These are phyloP conservation scores for Blechomonas ayalai DNA, from an alignment of 208 protist genomes.

Conservation along the genomic window DNA sequence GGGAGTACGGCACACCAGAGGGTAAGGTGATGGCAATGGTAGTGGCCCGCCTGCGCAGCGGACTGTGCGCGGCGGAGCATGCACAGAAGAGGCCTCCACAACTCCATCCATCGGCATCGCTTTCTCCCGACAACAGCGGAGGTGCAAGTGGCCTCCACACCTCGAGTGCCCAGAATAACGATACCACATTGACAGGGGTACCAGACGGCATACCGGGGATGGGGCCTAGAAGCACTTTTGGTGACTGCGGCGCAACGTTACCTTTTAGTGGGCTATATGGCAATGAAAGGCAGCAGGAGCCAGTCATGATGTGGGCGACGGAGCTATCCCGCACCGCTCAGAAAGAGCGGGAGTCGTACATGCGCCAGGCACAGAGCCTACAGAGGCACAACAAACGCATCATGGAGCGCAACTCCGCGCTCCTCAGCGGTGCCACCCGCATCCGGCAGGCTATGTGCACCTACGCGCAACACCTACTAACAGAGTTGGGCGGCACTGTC, in stretches of 20 bases:
- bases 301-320: conserved; percentile 35
- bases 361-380: conserved; percentile 59
- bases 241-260: no score
- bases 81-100: conserved; percentile 1
- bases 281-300: conserved; percentile 9
- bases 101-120: no score
- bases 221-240: no score
- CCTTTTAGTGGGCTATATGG: neutral
- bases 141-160: neutral
- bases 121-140: no score
- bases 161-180: conserved; percentile 1
- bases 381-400: conserved; percentile 64
- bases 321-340: conserved; percentile 42
- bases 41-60: conserved; percentile 40
- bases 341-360: conserved; percentile 35
- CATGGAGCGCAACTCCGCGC: conserved; percentile 26
- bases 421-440: conserved; percentile 25
- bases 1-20: conserved; percentile 57
- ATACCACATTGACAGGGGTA: conserved; percentile 1
- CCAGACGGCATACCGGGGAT: no score
- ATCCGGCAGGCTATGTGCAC: conserved; percentile 37
- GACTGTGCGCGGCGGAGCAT: neutral
- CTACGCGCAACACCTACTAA: conserved; percentile 36
- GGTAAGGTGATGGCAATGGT: conserved; percentile 57
- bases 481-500: conserved; percentile 20